Evolutionary conservation across 2,329 filamentous ascomycete genomes (phyloP).

Genomic region (Diaporthe velutina): DNA sequence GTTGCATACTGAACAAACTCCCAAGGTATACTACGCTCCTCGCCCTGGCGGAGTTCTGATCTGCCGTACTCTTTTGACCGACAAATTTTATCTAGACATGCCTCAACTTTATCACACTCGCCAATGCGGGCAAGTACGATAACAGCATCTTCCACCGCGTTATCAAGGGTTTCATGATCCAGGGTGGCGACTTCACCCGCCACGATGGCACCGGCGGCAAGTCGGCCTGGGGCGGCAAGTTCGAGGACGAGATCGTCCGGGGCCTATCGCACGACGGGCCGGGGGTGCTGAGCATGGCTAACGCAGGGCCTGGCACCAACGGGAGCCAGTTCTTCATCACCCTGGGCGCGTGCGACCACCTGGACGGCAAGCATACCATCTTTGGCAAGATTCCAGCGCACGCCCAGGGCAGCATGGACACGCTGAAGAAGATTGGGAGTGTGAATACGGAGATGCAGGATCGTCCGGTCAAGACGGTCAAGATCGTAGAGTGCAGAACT

Average conservation of each 20-base stretch:
- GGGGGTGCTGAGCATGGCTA: slow-evolving; percentile 93
- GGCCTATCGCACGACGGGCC: slow-evolving; percentile 80
- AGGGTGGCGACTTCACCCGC: slow-evolving; percentile 95
- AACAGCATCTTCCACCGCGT: slow-evolving; percentile 30
- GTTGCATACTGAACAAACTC: slow-evolving; percentile 12
- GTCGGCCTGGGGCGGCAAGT: slow-evolving; percentile 89
- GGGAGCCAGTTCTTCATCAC: slow-evolving; percentile 99
- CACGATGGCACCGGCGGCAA: slow-evolving; percentile 91
- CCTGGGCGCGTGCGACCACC: slow-evolving; percentile 84
- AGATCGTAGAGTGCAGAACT: slow-evolving; percentile 28
- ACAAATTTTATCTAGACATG: not conserved
- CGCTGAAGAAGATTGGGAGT: slow-evolving; percentile 26
- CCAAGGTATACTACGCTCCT: not conserved
- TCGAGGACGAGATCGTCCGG: slow-evolving; percentile 92
- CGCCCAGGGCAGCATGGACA: slow-evolving; percentile 18
- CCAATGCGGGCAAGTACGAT: slow-evolving; percentile 34
- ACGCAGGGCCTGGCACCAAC: slow-evolving; percentile 91
- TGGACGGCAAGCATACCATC: slow-evolving; percentile 94
- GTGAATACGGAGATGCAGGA: slow-evolving; percentile 32
- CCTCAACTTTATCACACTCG: slow-evolving; percentile 32
- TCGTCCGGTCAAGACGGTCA: slow-evolving; percentile 28
- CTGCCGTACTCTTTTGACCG: not conserved
- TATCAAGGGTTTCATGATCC: slow-evolving; percentile 83
- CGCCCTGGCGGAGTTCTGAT: too few species aligned
- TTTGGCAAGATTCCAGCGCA: slow-evolving; percentile 81